These are phyloP conservation scores for Amanita brunnescens DNA, from an alignment of 768 basidiomycete species.

Conservation along the genomic window DNA sequence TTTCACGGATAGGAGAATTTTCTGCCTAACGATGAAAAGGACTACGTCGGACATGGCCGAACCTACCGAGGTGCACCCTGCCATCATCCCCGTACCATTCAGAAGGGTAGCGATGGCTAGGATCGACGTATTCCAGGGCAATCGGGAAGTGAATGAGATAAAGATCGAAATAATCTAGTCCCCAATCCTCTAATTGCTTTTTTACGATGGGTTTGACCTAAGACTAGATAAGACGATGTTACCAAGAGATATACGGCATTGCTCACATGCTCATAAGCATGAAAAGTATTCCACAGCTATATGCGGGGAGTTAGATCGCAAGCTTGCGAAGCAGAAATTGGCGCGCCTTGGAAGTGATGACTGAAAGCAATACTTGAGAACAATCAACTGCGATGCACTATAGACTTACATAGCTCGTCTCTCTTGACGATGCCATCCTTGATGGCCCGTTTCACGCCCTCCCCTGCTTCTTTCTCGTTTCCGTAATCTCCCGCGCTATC, in stretches of 20 bases:
- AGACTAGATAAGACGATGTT: background rate
- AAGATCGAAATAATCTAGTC: conserved; percentile 76
- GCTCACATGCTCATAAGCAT: conserved; percentile 66
- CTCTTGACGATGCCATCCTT: conserved; percentile 77
- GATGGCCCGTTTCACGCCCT: conserved; percentile 72
- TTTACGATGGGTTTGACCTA: conserved; percentile 48
- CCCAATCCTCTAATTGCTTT: conserved; percentile 73
- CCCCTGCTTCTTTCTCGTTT: conserved; percentile 81
- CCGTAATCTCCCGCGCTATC: conserved; percentile 85
- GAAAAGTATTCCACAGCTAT: conserved; percentile 86
- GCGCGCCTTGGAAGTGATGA: conserved; percentile 75
- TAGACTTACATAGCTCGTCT: conserved; percentile 70
- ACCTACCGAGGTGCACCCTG: conserved; percentile 54
- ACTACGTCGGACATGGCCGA: background rate
- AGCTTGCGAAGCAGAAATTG: background rate
- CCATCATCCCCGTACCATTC: conserved; percentile 76
- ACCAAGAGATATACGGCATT: background rate
- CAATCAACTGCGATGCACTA: background rate
- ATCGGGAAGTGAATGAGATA: conserved; percentile 85
- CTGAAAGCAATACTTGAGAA: conserved; percentile 23
- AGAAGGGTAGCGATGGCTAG: conserved; percentile 66
- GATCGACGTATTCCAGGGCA: conserved; percentile 73
- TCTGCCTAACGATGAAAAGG: conserved; percentile 23
- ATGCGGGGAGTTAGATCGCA: background rate
- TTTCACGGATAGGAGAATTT: conserved; percentile 68